Base-by-base conservation (phyloP, 306 rosid species). In the Citrullus colocynthis region DNA sequence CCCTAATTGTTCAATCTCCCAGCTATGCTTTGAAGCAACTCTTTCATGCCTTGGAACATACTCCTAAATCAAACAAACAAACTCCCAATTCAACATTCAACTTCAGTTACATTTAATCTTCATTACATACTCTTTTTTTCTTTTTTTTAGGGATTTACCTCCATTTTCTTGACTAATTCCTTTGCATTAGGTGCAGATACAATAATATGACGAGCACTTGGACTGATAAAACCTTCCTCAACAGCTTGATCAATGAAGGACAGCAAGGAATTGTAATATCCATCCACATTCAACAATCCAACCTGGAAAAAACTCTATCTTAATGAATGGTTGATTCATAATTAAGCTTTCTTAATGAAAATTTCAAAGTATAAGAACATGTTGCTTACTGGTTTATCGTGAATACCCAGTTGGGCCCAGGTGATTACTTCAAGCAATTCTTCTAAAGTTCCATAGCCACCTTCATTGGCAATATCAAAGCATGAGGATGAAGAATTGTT, bases 351-450 rank as follows among this genome's bases (percentile, higher is more conserved):
- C 17, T 60, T 60, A 60, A 60, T 13, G 9, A 1, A 12, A 30
- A 55, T 20, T 62, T 14, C 17, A 6, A 61, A 13, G 24, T 36
- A 16, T 16, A 34, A 24, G 36, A 18, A 55, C 58, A 7, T 52
- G 18, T 41, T 41, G 4, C 51, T 85, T 85, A 95, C 98, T 44
- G 98, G 98, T 80, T 95, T 95, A 78, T 95, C 98, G 80, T 95
- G 98, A 73, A 95, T 95, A 60, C 98, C 98, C 39, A 95, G 96
- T 78, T 95, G 98, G 48, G 98, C 98, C 98, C 98, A 95, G 13
- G 98, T 90, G 81, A 92, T 95, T 7, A 92, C 97, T 77, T 95
- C 98, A 61, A 95, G 98, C 81, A 95, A 96, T 87, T 95, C 98
- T 85, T 95, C 98, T 72, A 95, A 96, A 74, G 98, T 95, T 20